Conservation (phyloP, 176 grass and related monocot genomes). For the Neostapfia colusana region DNA sequence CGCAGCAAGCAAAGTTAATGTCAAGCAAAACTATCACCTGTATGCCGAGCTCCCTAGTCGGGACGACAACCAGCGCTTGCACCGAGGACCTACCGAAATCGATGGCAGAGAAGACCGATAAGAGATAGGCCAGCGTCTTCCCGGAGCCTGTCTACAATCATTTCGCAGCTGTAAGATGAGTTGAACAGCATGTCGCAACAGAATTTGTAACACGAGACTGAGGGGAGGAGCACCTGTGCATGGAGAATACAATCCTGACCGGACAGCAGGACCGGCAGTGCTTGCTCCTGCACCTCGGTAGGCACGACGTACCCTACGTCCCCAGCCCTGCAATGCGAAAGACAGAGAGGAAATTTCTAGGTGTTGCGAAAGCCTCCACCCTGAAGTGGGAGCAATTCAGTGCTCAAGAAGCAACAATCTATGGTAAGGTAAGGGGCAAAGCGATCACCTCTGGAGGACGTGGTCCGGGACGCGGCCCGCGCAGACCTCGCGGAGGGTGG, state of each 20-base stretch:
- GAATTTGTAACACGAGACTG: background rate
- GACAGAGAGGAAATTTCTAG: background rate
- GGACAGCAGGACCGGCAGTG: slow-evolving; percentile 71
- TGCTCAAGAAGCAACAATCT: background rate
- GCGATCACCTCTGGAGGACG: slow-evolving; percentile 59
- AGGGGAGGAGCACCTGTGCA: slow-evolving; percentile 59
- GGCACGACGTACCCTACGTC: slow-evolving; percentile 63
- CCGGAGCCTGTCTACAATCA: slow-evolving; percentile 85
- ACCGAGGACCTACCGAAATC: slow-evolving; percentile 70
- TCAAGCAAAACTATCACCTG: slow-evolving; percentile 44
- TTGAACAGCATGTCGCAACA: background rate
- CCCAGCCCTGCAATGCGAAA: slow-evolving; percentile 55
- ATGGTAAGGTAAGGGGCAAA: background rate
- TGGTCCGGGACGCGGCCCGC: slow-evolving; percentile 59
- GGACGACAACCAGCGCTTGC: slow-evolving; percentile 87
- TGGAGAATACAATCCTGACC: slow-evolving; percentile 90
- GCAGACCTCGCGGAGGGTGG: slow-evolving; percentile 73
- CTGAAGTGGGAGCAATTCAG: no score
- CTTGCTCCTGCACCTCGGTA: slow-evolving; percentile 80
- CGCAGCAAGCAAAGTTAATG: background rate
- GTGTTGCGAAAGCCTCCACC: background rate
- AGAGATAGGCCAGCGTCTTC: slow-evolving; percentile 90
- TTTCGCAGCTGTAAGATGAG: background rate
- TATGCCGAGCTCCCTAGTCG: slow-evolving; percentile 91
- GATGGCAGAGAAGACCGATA: slow-evolving; percentile 70